Base-by-base conservation (phyloP, 306 rosid genomes). In the Quercus rubra region DNA sequence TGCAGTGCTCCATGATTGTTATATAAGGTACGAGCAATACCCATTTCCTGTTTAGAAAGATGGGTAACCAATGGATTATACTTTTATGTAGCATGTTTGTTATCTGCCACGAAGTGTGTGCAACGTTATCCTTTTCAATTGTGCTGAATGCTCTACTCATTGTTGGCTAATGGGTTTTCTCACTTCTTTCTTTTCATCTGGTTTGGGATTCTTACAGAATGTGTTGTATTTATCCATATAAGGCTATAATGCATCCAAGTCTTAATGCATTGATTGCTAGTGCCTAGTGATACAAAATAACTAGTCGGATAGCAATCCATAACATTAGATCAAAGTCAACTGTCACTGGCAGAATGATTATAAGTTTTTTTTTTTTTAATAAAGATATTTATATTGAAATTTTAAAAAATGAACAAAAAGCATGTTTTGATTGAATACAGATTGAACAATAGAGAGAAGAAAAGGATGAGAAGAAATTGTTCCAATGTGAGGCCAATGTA, bases 1-100 rank as follows among this genome's bases (percentile, higher is more conserved):
- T 55, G 87, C 86, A 0, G 74, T 84, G 82, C 89, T 89, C 54
- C 81, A 31, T 84, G 95, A 89, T 79, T 90, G 95, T 78, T 27
- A 82, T 15, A 80, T 90, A 64, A 85, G 95, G 91, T 90, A 91
- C 20, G 95, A 93, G 83, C 95, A 90, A 76, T 91, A 90, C 88
- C 92, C 97, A 20, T 90, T 93, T 84, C 85, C 86, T 20, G 82
- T 91, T 72, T 88, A 80, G 80, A 30, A 10, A 56, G 7, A 28
- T 0, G 66, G 73, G 46, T 30, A 63, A 15, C 10, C 11, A 19
- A 17, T 6, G 18, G 20, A 12, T 70, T 58, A 17, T 46, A 27
- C 25, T 73, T 69, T 12, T 31, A 9, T 25, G 33, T 78, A 54
- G 27, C 28, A 31, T 84, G 64, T 25, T 54, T 84, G 20, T 25